A percentile compares a stretch with the other conserved stretches of the same genome.
phyloP scores from a whole-genome alignment of 2,329 filamentous ascomycete genomes.

The Tolypocladium guangdongense region DNA sequence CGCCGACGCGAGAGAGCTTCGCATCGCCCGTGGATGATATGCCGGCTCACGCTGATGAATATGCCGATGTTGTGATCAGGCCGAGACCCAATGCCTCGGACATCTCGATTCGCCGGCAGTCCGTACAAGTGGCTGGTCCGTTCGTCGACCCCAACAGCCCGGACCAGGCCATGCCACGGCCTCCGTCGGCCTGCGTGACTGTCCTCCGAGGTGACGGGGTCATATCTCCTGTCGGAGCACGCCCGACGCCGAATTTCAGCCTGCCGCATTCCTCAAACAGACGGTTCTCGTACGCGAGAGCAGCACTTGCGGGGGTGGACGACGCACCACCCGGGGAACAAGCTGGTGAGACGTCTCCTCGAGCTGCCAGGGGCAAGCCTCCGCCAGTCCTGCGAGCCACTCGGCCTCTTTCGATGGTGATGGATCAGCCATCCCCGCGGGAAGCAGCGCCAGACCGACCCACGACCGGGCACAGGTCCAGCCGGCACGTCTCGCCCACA shows the following conservation, averaged over 20 bases:
- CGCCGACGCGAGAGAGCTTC: constrained; percentile 45
- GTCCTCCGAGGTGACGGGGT: constrained; percentile 2
- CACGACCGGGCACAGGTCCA: constrained; percentile 12
- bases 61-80: constrained; percentile 22
- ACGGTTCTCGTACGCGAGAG: constrained; percentile 31
- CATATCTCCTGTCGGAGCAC: constrained; percentile 6
- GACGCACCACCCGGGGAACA: constrained; percentile 6
- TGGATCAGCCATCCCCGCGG: constrained; percentile 39
- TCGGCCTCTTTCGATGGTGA: constrained; percentile 42
- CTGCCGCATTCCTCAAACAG: constrained; percentile 34
- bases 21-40: constrained; percentile 11
- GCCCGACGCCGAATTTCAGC: constrained; percentile 40
- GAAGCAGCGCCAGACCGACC: constrained; percentile 16
- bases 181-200: constrained; percentile 5
- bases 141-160: constrained; percentile 23
- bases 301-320: constrained; percentile 9
- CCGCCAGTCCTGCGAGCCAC: constrained; percentile 37
- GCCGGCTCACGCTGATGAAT: constrained; percentile 10
- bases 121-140: constrained; percentile 35
- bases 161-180: not conserved
- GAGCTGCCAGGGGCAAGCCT: constrained; percentile 23
- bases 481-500: not conserved
- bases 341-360: constrained; percentile 2
- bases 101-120: constrained; percentile 39
- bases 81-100: constrained; percentile 41